Percentiles rank a stretch among this genome's conserved stretches.
Conservation (phyloP, 169 alveolate species). For the Theileria sp. region DNA sequence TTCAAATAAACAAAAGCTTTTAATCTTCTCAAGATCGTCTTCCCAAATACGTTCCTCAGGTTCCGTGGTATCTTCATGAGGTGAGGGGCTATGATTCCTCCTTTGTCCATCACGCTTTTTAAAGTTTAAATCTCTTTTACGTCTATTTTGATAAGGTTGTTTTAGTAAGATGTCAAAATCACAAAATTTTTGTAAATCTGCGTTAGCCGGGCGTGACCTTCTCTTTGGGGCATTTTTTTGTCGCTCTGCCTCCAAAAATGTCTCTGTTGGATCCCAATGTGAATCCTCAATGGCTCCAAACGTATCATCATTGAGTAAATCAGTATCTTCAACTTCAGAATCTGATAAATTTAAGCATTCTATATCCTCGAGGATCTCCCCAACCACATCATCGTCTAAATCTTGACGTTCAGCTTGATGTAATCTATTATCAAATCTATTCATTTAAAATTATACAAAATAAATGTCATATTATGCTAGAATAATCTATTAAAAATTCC, state of each 20-base stretch:
- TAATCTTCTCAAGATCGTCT: slow-evolving; percentile 24
- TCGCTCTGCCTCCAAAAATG: slow-evolving; percentile 58
- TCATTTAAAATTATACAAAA: slow-evolving; percentile 13
- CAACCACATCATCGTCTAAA: slow-evolving; percentile 44
- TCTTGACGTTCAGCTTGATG: background rate
- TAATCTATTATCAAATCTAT: background rate
- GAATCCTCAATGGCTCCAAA: slow-evolving; percentile 52
- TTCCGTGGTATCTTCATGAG: slow-evolving; percentile 17
- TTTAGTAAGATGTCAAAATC: slow-evolving; percentile 35
- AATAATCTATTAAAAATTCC: background rate
- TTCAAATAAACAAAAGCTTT: slow-evolving; percentile 33
- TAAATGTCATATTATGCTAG: slow-evolving; percentile 7
- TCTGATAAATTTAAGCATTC: slow-evolving; percentile 54
- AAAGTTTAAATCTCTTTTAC: background rate
- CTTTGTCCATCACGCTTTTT: slow-evolving; percentile 14
- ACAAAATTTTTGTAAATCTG: slow-evolving; percentile 48
- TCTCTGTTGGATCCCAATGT: slow-evolving; percentile 65
- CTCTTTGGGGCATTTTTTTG: background rate
- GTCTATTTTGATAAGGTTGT: background rate
- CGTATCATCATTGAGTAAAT: slow-evolving; percentile 60
- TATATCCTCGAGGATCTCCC: slow-evolving; percentile 66
- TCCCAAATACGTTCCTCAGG: slow-evolving; percentile 16
- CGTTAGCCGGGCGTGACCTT: background rate
- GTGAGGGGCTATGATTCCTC: background rate
- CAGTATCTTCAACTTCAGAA: slow-evolving; percentile 14